phyloP scores from a whole-genome alignment of 2,329 filamentous ascomycete species.

The Ophiostoma fasciatum region DNA sequence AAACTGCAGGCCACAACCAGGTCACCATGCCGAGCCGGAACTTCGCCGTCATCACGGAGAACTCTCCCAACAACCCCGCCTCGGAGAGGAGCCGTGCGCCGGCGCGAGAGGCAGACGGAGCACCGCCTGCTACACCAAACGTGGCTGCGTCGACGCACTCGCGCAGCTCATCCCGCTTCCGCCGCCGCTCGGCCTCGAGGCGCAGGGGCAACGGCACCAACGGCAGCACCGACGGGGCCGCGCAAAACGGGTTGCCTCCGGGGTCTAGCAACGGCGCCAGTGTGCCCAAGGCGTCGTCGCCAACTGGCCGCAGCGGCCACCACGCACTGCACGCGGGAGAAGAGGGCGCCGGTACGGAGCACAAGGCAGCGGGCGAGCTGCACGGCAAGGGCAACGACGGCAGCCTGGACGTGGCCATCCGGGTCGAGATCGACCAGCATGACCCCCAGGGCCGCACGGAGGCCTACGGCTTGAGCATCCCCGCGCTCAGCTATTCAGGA shows the following conservation, averaged over 20 bases:
- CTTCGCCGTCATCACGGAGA: conserved; percentile 82
- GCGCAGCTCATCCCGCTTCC: conserved; percentile 10
- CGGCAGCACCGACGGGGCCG: conserved; percentile 3
- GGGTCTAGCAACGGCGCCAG: conserved; percentile 12
- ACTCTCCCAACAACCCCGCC: conserved; percentile 43
- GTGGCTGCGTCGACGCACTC: conserved; percentile 18
- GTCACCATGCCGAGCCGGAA: conserved; percentile 89
- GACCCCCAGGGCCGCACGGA: conserved; percentile 67
- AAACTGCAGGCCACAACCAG: conserved; percentile 61
- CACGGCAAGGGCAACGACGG: conserved; percentile 42
- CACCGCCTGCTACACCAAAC: conserved; percentile 36
- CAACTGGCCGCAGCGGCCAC: conserved; percentile 46
- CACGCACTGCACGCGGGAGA: conserved; percentile 63
- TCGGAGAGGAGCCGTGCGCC: background rate
- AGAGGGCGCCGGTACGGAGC: conserved; percentile 58
- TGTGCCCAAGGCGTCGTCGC: conserved; percentile 2
- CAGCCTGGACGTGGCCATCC: conserved; percentile 66
- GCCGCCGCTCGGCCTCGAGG: conserved; percentile 7
- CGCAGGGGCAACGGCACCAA: conserved; percentile 6
- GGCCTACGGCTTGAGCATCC: conserved; percentile 77
- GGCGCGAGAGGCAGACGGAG: background rate
- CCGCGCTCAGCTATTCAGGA: conserved; percentile 34
- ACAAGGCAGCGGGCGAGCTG: conserved; percentile 52
- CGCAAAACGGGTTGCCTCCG: conserved; percentile 6
- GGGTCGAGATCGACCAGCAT: conserved; percentile 76